These are phyloP conservation scores for Eucalyptus tenuipes DNA, from an alignment of 345 rosid genomes.

Conservation along the genomic window DNA sequence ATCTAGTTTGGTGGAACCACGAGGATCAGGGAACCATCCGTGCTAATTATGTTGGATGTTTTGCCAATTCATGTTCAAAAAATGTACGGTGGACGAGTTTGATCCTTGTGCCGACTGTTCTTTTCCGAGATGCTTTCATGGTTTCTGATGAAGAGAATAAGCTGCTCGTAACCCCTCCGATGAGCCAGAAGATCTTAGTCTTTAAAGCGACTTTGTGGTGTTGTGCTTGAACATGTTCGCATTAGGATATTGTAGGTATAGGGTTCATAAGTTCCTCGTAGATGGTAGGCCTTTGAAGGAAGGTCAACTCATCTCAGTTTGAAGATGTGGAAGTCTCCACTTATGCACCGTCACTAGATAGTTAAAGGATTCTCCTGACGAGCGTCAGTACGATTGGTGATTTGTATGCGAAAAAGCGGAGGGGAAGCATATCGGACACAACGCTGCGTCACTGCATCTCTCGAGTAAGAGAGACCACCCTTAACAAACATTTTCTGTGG, in stretches of 20 bases:
- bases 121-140: not conserved
- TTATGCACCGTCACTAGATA: not conserved
- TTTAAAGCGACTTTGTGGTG: not conserved
- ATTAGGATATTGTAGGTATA: not conserved
- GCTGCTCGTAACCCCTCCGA: not conserved
- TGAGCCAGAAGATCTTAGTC: not conserved
- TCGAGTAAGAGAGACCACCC: not conserved
- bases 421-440: not conserved
- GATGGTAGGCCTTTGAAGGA: not conserved
- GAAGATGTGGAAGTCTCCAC: not conserved
- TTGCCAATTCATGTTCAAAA: not conserved
- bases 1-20: not conserved
- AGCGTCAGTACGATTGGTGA: not conserved
- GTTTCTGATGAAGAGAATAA: not conserved
- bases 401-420: not conserved
- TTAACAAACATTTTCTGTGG: not conserved
- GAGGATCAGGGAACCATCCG: not conserved
- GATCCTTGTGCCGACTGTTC: not conserved
- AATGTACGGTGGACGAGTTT: not conserved
- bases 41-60: not conserved
- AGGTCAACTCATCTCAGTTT: not conserved
- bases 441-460: not conserved
- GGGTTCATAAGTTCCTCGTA: not conserved
- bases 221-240: not conserved
- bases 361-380: not conserved